phyloP scores from a whole-genome alignment of 371 early-diverging fungal species.

The Encephalitozoon hellem region DNA sequence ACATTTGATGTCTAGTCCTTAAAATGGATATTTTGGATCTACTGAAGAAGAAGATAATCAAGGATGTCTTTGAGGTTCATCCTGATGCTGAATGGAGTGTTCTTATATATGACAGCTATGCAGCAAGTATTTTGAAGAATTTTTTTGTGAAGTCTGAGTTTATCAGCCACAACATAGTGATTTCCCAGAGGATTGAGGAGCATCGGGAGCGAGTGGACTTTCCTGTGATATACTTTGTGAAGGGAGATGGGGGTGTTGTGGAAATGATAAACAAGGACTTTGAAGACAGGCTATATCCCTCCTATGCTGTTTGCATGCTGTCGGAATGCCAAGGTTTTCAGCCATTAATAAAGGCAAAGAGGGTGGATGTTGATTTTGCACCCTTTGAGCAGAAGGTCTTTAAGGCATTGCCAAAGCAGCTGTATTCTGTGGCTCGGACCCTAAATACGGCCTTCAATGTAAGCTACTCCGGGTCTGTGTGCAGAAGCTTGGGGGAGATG shows the following conservation, averaged over 20 bases:
- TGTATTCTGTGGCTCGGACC: conserved; percentile 4
- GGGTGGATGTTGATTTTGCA: conserved; percentile 13
- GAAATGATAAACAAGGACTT: conserved; percentile 54
- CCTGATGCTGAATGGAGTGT: conserved; percentile 52
- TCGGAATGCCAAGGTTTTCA: conserved; percentile 10
- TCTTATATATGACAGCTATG: conserved; percentile 52
- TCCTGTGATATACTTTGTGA: conserved; percentile 59
- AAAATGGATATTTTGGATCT: conserved; percentile 53
- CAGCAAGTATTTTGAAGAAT: conserved; percentile 52
- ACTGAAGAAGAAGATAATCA: conserved; percentile 51
- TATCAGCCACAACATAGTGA: conserved; percentile 52
- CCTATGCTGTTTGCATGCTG: conserved; percentile 27
- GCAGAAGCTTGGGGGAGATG: background rate
- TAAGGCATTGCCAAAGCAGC: background rate
- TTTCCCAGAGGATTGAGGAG: conserved; percentile 45
- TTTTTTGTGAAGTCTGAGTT: conserved; percentile 57
- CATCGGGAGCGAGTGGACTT: conserved; percentile 44
- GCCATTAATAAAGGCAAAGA: conserved; percentile 21
- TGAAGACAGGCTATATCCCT: conserved; percentile 44
- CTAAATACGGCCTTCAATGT: conserved; percentile 26
- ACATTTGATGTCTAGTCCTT: background rate
- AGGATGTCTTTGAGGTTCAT: conserved; percentile 39
- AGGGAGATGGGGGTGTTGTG: background rate
- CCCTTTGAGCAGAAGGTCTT: conserved; percentile 46
- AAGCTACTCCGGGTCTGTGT: background rate